Conservation (phyloP, 2,329 filamentous ascomycete species). For the Sporothrix globosa region DNA sequence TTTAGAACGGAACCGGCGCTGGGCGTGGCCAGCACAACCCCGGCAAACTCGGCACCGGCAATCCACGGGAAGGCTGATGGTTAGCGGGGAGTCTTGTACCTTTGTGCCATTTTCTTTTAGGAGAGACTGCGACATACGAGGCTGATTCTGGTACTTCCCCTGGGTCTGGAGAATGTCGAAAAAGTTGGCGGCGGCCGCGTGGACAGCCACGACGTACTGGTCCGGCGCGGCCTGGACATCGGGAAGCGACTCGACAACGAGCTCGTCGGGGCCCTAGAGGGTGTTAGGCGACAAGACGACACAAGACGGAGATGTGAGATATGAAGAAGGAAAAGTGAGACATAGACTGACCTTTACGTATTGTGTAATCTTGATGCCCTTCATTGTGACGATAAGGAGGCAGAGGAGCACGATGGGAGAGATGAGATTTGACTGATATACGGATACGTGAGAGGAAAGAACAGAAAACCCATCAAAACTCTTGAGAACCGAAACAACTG, state of each 20-base stretch:
- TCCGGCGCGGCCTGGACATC: slow-evolving; percentile 71
- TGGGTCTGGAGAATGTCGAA: slow-evolving; percentile 95
- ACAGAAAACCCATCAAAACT: background rate
- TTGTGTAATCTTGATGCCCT: slow-evolving; percentile 26
- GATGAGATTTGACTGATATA: background rate
- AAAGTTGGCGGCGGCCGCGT: slow-evolving; percentile 90
- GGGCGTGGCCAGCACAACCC: slow-evolving; percentile 67
- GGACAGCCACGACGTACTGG: slow-evolving; percentile 85
- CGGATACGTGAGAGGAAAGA: background rate
- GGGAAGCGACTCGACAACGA: slow-evolving; percentile 73
- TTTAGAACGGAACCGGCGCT: slow-evolving; percentile 52
- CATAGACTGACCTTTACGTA: slow-evolving; percentile 14
- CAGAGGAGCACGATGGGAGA: background rate
- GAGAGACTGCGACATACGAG: slow-evolving; percentile 52
- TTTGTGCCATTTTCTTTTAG: background rate
- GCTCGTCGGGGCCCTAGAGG: slow-evolving; percentile 72
- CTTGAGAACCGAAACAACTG: background rate
- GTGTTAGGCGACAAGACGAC: background rate
- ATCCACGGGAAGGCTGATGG: slow-evolving; percentile 75
- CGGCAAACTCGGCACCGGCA: slow-evolving; percentile 84
- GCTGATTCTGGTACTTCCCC: slow-evolving; percentile 93
- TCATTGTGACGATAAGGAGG: slow-evolving; percentile 1
- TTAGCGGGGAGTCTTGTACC: background rate
- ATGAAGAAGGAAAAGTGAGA: background rate
- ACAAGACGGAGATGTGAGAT: background rate